These are phyloP conservation scores for Phanerochaete carnosa DNA, from an alignment of 768 basidiomycete genomes.

Conservation along the genomic window DNA sequence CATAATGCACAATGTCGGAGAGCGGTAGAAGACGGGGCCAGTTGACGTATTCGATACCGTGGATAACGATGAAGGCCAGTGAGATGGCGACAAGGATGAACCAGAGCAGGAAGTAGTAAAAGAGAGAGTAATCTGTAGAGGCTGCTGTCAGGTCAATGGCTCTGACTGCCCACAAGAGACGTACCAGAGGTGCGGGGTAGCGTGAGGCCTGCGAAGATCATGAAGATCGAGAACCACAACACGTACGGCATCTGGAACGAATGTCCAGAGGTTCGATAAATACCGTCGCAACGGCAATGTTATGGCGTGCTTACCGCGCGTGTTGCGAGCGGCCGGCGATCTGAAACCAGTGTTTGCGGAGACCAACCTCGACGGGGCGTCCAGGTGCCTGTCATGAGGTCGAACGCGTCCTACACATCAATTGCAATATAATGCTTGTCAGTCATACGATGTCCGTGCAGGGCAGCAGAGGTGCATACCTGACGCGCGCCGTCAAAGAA, in stretches of 20 bases:
- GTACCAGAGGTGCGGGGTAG: constrained; percentile 84
- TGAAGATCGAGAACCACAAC: constrained; percentile 77
- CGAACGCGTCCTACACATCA: constrained; percentile 79
- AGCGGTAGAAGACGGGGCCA: constrained; percentile 89
- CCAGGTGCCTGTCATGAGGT: constrained; percentile 91
- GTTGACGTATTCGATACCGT: constrained; percentile 92
- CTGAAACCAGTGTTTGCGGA: constrained; percentile 67
- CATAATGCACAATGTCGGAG: constrained; percentile 77
- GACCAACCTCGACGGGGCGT: constrained; percentile 74
- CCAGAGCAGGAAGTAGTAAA: constrained; percentile 86
- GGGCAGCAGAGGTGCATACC: constrained; percentile 32
- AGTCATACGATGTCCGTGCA: neutral
- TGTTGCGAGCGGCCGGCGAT: constrained; percentile 76
- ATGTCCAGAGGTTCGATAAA: neutral
- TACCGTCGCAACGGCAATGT: neutral
- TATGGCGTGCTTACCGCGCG: constrained; percentile 63
- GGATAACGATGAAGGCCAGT: constrained; percentile 68
- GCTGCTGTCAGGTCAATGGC: constrained; percentile 10
- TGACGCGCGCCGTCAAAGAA: constrained; percentile 94
- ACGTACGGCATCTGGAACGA: constrained; percentile 73
- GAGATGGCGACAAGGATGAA: constrained; percentile 58
- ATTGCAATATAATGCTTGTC: neutral
- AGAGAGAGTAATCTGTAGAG: constrained; percentile 71
- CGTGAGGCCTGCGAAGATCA: constrained; percentile 84
- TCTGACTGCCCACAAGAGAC: constrained; percentile 21